Conservation (phyloP, 2,329 filamentous ascomycete genomes). For the Emergomyces pasteurianus region DNA sequence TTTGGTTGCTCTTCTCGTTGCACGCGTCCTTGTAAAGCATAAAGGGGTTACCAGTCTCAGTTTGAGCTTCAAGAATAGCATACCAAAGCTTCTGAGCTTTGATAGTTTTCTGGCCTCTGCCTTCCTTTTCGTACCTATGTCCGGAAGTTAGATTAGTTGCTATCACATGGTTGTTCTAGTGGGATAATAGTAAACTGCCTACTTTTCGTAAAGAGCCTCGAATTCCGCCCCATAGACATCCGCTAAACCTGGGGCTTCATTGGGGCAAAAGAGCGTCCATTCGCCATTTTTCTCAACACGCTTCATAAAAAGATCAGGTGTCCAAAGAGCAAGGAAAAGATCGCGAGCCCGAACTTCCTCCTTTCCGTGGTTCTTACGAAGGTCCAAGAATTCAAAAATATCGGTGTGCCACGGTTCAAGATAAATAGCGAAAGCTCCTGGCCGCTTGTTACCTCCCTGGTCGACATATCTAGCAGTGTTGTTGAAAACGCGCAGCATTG, state of each 20-base stretch:
- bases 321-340: conserved; percentile 96
- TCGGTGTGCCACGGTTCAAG: conserved; percentile 98
- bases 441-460: conserved; percentile 97
- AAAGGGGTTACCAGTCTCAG: conserved; percentile 96
- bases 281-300: conserved; percentile 92
- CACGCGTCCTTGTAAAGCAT: conserved; percentile 99
- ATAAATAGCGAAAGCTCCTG: conserved; percentile 97
- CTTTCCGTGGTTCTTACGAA: conserved; percentile 98
- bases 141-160: conserved; percentile 5
- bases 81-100: conserved; percentile 99
- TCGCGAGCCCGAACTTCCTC: conserved; percentile 95
- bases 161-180: neutral
- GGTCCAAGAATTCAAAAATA: conserved; percentile 92
- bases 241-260: conserved; percentile 86
- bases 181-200: conserved; percentile 9
- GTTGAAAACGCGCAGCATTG: conserved; percentile 98
- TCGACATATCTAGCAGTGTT: conserved; percentile 98
- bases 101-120: conserved; percentile 77
- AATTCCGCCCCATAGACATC: conserved; percentile 98
- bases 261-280: conserved; percentile 98
- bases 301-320: conserved; percentile 99
- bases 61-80: conserved; percentile 93
- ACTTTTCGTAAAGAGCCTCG: conserved; percentile 73
- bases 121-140: conserved; percentile 68
- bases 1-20: conserved; percentile 99